phyloP scores from a whole-genome alignment of 1,284 basidiomycete genomes.

The Pterulicium gracile region DNA sequence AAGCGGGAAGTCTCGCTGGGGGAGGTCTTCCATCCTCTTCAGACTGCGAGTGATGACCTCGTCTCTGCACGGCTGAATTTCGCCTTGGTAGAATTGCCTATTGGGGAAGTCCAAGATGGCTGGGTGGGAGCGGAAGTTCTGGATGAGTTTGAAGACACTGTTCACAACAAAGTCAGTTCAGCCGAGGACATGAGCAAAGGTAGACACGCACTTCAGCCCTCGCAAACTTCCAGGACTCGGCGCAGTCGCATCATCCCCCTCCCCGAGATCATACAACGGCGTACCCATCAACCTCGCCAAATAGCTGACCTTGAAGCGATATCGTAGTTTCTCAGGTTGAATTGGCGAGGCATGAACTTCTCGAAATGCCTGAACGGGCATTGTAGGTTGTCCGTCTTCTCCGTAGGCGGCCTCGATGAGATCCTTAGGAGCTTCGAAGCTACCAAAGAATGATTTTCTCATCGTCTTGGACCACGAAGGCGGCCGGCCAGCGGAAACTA shows the following conservation, averaged over 20 bases:
- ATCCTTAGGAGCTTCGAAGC: constrained; percentile 17
- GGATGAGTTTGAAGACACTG: constrained; percentile 39
- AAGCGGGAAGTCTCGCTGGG: constrained; percentile 31
- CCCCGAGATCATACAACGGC: constrained; percentile 36
- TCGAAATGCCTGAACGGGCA: constrained; percentile 13
- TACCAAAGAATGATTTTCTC: constrained; percentile 18
- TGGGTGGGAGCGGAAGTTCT: constrained; percentile 49
- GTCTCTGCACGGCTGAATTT: constrained; percentile 34
- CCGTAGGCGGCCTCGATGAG: constrained; percentile 21
- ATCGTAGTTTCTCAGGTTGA: constrained; percentile 26
- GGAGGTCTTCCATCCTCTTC: constrained; percentile 21
- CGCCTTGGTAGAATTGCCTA: constrained; percentile 39
- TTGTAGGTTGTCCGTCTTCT: constrained; percentile 8
- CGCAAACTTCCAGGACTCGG: neutral
- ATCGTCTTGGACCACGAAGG: constrained; percentile 22
- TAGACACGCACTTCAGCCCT: neutral
- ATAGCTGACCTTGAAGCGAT: constrained; percentile 29
- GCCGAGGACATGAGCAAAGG: constrained; percentile 1
- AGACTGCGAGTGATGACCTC: no score
- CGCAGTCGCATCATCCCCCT: neutral
- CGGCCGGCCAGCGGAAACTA: constrained; percentile 24
- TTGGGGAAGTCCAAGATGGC: constrained; percentile 50
- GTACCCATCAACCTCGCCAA: no score
- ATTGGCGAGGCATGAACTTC: constrained; percentile 21
- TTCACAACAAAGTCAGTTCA: constrained; percentile 1